These are phyloP conservation scores for Nicotiana knightiana DNA, from an alignment of 257 asterid species.

Conservation along the genomic window DNA sequence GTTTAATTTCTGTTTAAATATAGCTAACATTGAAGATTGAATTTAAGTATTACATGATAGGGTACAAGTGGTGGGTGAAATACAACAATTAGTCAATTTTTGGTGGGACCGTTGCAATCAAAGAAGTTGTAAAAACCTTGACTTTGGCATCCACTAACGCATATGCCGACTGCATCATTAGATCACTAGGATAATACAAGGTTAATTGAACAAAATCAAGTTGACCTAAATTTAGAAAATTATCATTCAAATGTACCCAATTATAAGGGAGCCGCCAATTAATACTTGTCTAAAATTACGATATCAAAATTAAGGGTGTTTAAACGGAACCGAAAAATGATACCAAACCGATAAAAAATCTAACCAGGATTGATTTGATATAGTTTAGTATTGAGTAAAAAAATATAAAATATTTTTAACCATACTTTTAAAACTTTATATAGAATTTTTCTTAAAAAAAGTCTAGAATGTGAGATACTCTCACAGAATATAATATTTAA, in stretches of 20 bases:
- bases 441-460: too few relatives aligned
- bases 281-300: background rate
- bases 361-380: too few relatives aligned
- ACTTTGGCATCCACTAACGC: background rate
- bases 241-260: background rate
- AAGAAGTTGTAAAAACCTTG: background rate
- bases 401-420: too few relatives aligned
- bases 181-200: background rate
- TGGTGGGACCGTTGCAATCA: conserved; percentile 2
- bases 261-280: background rate
- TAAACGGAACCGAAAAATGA: too few relatives aligned
- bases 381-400: too few relatives aligned
- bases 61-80: background rate
- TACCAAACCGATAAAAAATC: too few relatives aligned
- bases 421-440: too few relatives aligned
- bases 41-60: background rate
- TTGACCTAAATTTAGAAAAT: background rate
- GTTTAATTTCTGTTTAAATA: background rate
- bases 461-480: too few relatives aligned
- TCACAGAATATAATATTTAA: too few relatives aligned
- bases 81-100: background rate
- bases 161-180: background rate
- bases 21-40: background rate
- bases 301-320: background rate
- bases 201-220: background rate